Evolutionary conservation across 495 filamentous ascomycete genomes (phyloP).

Genomic region (Talaromyces stipitatus): DNA sequence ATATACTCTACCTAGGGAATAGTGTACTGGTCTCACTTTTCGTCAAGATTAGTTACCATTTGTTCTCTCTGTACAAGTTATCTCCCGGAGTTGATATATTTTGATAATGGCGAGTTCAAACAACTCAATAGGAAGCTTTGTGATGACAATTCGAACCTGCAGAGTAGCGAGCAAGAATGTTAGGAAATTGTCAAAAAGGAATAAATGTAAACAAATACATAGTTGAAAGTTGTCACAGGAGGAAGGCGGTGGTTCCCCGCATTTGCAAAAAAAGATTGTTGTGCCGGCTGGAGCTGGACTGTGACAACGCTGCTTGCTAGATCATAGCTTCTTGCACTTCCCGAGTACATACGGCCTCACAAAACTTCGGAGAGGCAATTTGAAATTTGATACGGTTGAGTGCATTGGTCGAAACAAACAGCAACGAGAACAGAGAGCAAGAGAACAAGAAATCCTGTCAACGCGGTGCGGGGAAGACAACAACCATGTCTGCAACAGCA

Average conservation of each 20-base stretch:
- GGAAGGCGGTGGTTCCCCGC: neutral
- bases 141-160: too few relatives aligned
- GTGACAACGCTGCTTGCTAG: neutral
- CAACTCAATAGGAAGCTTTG: too few relatives aligned
- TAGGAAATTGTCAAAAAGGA: neutral
- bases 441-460: neutral
- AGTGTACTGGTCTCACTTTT: too few relatives aligned
- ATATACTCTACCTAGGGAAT: too few relatives aligned
- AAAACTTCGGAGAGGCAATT: too few relatives aligned
- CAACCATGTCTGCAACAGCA: slow-evolving; percentile 24
- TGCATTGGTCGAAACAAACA: too few relatives aligned
- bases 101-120: too few relatives aligned
- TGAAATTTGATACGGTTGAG: too few relatives aligned
- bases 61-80: too few relatives aligned
- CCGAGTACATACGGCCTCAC: neutral
- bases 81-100: too few relatives aligned
- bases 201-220: neutral
- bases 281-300: neutral
- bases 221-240: neutral
- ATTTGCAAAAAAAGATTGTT: neutral
- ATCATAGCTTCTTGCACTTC: neutral
- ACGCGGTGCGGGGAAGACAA: neutral
- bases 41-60: too few relatives aligned
- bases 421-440: neutral
- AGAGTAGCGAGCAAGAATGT: too few relatives aligned